Evolutionary conservation across 371 early-diverging fungal species (phyloP), one percentile per base, ranked within the genome.

Genomic region (Apophysomyces trapeziformis): DNA sequence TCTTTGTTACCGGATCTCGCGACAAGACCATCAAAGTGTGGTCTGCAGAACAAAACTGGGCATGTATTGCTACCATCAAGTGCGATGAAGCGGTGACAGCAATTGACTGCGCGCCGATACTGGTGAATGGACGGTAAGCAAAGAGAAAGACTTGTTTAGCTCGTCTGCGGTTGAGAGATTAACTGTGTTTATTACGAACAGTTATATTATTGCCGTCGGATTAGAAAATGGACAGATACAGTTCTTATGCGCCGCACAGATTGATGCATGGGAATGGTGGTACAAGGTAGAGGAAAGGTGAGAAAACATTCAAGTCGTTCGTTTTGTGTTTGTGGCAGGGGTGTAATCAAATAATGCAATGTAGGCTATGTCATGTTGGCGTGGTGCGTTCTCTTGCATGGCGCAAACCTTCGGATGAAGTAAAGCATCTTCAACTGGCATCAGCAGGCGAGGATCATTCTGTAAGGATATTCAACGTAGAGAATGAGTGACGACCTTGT

Each of bases 1-100:
- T 90, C 47, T 96, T 99, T 83, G 95, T 86, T 11, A 97, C 99
- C 0, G 97, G 85, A 12, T 95, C 95, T 11, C 86, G 99, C 58
- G 99, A 99, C 73, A 96, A 95, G 72, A 89, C 92, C 4, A 60
- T 94, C 64, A 94, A 93, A 75, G 69, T 95, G 38, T 96, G 96
- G 96, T 36, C 57, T 7, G 66, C 43, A 32, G 56, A 38, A 26
- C 14, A 67, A 8, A 73, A 70, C 50, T 75, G 79, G 78, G 64
- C 70, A 36, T 82, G 77, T 41, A 71, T 87, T 54, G 72, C 82
- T 35, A 89, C 88, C 0, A 68, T 95, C 47, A 89, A 92, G 36
- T 85, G 90, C 61, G 78, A 86, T 0, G 93, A 91, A 43, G 83
- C 91, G 5, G 89, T 95, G 7, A 95, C 95, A 2, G 85, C 94